Percentiles rank a stretch among this genome's conserved stretches.
phyloP scores from a whole-genome alignment of 179 eudicot species.

The Drosera spatulata region DNA sequence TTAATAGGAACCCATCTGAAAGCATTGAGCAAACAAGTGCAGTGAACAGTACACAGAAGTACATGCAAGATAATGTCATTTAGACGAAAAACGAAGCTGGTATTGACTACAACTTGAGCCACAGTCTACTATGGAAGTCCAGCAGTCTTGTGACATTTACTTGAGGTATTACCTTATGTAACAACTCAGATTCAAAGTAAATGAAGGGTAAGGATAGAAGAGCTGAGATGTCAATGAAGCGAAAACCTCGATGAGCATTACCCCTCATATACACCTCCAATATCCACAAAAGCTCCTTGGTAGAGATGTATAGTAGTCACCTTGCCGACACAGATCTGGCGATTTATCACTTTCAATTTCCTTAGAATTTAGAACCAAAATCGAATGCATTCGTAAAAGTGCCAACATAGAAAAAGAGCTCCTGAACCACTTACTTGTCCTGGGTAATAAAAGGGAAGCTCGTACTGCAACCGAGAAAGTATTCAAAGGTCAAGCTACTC shows the following conservation, averaged over 20 bases:
- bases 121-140: too few species aligned
- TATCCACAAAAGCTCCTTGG: slow-evolving; percentile 98
- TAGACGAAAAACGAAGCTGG: too few species aligned
- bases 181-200: too few species aligned
- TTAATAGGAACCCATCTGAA: slow-evolving; percentile 96
- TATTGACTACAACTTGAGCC: too few species aligned
- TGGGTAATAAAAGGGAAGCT: slow-evolving; percentile 94
- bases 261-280: slow-evolving; percentile 99
- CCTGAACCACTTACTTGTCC: slow-evolving; percentile 69
- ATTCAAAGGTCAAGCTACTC: not conserved
- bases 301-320: slow-evolving; percentile 86
- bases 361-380: not conserved
- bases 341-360: slow-evolving; percentile 1
- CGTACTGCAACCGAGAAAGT: slow-evolving; percentile 60
- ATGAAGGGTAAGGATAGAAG: too few species aligned
- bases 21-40: slow-evolving; percentile 6
- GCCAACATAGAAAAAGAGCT: not conserved
- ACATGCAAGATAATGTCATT: too few species aligned
- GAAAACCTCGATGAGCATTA: slow-evolving; percentile 13
- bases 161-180: too few species aligned
- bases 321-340: slow-evolving; percentile 84
- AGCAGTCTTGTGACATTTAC: too few species aligned
- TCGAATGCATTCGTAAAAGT: too few species aligned
- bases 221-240: too few species aligned
- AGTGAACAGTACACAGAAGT: not conserved